Percentiles rank a stretch among this genome's conserved stretches.
phyloP scores from a whole-genome alignment of 345 rosid species.

The Psidium guajava region DNA sequence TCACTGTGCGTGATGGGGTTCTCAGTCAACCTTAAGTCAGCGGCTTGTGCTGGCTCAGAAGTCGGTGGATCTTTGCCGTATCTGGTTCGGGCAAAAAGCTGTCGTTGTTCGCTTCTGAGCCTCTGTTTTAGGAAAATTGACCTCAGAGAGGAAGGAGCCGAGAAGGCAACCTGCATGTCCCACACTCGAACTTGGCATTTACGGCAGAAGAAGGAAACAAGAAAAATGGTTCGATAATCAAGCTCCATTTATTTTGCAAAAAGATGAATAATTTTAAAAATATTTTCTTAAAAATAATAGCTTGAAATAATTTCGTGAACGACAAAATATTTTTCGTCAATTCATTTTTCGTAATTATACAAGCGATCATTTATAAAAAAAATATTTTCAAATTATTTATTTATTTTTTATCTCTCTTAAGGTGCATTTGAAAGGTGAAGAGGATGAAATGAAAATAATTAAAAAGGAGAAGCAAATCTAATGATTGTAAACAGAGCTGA shows the following conservation, averaged over 20 bases:
- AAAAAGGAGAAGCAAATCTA: not conserved
- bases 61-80: too few relatives aligned
- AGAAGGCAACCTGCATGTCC: not conserved
- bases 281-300: too few relatives aligned
- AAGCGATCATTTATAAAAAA: too few relatives aligned
- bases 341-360: too few relatives aligned
- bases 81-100: not conserved
- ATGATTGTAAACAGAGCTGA: not conserved
- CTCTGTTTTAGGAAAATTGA: not conserved
- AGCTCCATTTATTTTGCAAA: too few relatives aligned
- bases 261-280: too few relatives aligned
- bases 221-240: not conserved
- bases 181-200: not conserved
- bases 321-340: too few relatives aligned
- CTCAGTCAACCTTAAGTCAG: not conserved
- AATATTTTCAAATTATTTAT: too few relatives aligned
- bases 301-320: too few relatives aligned
- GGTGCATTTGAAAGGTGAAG: not conserved
- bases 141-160: not conserved
- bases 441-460: not conserved
- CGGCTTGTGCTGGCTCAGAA: too few relatives aligned
- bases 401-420: too few relatives aligned
- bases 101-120: not conserved
- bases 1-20: not conserved
- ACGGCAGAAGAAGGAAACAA: not conserved